Conservation (phyloP, 208 protist genomes). For the Leishmania tropica region DNA sequence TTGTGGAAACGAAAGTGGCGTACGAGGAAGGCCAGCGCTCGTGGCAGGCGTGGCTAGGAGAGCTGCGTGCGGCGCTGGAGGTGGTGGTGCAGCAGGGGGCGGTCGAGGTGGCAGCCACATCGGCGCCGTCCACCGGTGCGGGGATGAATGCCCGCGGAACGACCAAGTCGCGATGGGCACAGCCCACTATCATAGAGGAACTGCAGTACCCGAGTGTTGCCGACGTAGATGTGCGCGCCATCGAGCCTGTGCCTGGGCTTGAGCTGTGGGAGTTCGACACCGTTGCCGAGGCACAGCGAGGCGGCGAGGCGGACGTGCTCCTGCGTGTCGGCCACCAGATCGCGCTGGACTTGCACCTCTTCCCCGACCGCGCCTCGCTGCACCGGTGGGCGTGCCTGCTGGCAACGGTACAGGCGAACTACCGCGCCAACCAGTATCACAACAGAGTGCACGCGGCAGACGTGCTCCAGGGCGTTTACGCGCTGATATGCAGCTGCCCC, state of each 20-base stretch:
- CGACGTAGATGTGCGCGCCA: background rate
- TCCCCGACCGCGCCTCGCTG: conserved; percentile 26
- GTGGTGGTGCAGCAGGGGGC: background rate
- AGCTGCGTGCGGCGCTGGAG: conserved; percentile 8
- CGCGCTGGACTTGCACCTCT: conserved; percentile 56
- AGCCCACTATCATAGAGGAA: conserved; percentile 12
- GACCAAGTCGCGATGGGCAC: conserved; percentile 18
- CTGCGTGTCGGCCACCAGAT: conserved; percentile 49
- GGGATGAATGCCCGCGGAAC: background rate
- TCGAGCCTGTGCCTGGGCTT: conserved; percentile 19
- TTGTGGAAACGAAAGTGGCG: background rate
- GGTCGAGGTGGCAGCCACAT: background rate
- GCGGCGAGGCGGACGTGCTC: conserved; percentile 29
- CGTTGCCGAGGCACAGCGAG: conserved; percentile 20
- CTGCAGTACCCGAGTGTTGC: background rate
- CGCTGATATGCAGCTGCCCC: conserved; percentile 43
- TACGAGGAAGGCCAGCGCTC: conserved; percentile 12
- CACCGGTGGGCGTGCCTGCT: conserved; percentile 46
- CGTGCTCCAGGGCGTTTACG: conserved; percentile 63
- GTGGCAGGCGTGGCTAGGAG: conserved; percentile 12
- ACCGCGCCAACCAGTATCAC: conserved; percentile 79
- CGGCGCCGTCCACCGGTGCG: background rate
- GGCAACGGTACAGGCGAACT: conserved; percentile 69
- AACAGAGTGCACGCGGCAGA: conserved; percentile 78
- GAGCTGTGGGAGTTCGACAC: conserved; percentile 32